A percentile compares a stretch with the other conserved stretches of the same genome.
Evolutionary conservation across 2,329 filamentous ascomycete genomes (phyloP).

Genomic region (Tolypocladium inflatum): DNA sequence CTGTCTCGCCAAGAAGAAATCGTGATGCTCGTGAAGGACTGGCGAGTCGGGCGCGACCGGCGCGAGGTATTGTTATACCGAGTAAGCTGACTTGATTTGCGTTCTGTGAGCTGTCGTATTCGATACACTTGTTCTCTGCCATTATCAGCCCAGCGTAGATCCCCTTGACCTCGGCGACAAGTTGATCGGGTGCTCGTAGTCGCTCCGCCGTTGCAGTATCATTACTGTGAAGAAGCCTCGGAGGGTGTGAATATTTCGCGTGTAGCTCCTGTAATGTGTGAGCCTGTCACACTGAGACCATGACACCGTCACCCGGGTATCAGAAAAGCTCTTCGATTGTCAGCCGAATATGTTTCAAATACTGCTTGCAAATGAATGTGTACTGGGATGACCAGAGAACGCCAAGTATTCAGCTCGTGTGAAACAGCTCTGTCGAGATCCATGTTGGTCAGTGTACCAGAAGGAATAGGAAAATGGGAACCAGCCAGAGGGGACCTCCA

Average conservation of each 20-base stretch:
- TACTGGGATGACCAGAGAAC: neutral
- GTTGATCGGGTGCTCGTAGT: constrained; percentile 65
- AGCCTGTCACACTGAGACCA: neutral
- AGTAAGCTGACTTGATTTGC: constrained; percentile 37
- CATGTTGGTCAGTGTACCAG: neutral
- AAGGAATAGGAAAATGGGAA: neutral
- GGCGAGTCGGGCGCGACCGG: constrained; percentile 75
- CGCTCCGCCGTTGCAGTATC: constrained; percentile 44
- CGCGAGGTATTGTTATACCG: constrained; percentile 75
- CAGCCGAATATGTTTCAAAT: neutral
- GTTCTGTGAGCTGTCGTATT: constrained; percentile 58
- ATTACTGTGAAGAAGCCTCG: neutral
- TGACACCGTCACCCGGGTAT: too few relatives aligned
- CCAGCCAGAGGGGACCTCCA: neutral
- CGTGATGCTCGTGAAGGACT: constrained; percentile 63
- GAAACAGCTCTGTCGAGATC: neutral
- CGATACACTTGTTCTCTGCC: constrained; percentile 81
- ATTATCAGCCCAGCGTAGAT: constrained; percentile 78
- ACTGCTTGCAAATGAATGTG: neutral
- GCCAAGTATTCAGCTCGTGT: neutral
- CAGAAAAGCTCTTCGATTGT: neutral
- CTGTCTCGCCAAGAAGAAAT: constrained; percentile 79
- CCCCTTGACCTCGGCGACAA: constrained; percentile 71
- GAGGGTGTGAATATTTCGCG: too few relatives aligned
- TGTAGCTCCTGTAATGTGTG: neutral